These are phyloP conservation scores for Fagopyrum esculentum DNA, from an alignment of 148 eudicot genomes.

Conservation along the genomic window DNA sequence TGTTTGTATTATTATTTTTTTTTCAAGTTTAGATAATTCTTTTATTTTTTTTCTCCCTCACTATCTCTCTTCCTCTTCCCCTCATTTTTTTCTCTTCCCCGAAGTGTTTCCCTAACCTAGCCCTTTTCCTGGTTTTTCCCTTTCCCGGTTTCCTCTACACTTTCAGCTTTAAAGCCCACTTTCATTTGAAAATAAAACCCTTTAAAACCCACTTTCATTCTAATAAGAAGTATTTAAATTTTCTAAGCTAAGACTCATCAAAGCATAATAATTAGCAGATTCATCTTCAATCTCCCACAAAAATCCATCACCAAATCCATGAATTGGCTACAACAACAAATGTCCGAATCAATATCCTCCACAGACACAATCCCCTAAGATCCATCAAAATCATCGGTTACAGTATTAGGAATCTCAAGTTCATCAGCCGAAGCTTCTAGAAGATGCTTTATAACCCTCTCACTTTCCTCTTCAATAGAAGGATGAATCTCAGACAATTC, in stretches of 20 bases:
- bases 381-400: slow-evolving; percentile 13
- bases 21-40: too few species aligned
- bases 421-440: slow-evolving; percentile 95
- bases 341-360: slow-evolving; percentile 26
- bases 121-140: too few species aligned
- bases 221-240: too few species aligned
- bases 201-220: neutral
- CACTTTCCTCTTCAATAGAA: neutral
- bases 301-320: slow-evolving; percentile 19
- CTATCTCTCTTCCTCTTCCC: too few species aligned
- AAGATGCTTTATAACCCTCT: slow-evolving; percentile 40
- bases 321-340: slow-evolving; percentile 11
- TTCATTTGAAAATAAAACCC: slow-evolving; percentile 5
- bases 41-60: too few species aligned
- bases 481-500: too few species aligned
- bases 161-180: too few species aligned
- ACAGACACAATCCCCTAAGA: neutral
- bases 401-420: slow-evolving; percentile 49
- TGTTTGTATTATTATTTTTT: too few species aligned
- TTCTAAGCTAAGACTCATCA: slow-evolving; percentile 51
- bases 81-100: too few species aligned
- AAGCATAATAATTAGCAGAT: slow-evolving; percentile 57
- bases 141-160: too few species aligned
- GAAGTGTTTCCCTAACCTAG: too few species aligned
- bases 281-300: slow-evolving; percentile 93